Conservation (phyloP, 2,329 filamentous ascomycete genomes). For the Neopestalotiopsis rosae region DNA sequence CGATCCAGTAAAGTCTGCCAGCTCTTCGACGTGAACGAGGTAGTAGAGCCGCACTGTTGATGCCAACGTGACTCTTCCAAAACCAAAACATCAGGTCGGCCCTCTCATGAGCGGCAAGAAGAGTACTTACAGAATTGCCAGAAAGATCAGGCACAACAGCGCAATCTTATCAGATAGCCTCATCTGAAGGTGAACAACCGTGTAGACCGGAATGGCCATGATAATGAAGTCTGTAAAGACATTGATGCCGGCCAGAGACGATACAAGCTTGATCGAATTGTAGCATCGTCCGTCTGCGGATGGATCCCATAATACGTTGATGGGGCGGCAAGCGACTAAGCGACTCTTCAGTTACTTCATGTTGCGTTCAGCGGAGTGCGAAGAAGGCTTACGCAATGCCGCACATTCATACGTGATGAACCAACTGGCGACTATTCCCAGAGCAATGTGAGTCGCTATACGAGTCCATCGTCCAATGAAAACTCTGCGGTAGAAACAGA, state of each 20-base stretch:
- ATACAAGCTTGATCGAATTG: not conserved
- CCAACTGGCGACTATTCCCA: constrained; percentile 5
- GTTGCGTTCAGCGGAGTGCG: not conserved
- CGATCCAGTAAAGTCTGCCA: not conserved
- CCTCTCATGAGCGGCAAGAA: not conserved
- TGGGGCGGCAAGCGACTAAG: not conserved
- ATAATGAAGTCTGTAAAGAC: not conserved
- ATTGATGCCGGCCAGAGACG: constrained; percentile 1
- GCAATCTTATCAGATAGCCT: not conserved
- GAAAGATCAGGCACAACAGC: not conserved
- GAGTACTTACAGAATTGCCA: not conserved
- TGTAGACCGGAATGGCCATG: not conserved
- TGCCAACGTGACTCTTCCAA: not conserved
- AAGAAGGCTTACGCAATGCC: not conserved
- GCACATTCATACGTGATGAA: constrained; percentile 1
- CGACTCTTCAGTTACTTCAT: not conserved
- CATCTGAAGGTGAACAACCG: not conserved
- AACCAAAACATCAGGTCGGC: not conserved
- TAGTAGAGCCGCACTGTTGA: not conserved
- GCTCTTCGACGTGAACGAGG: not conserved
- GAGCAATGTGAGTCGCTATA: not conserved
- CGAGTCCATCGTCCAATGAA: not conserved
- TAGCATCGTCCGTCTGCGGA: not conserved
- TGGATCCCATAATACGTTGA: not conserved
- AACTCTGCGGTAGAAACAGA: not conserved